A percentile compares a stretch with the other conserved stretches of the same genome.
Evolutionary conservation across 495 filamentous ascomycete species (phyloP).

Genomic region (Trichoderma parareesei): DNA sequence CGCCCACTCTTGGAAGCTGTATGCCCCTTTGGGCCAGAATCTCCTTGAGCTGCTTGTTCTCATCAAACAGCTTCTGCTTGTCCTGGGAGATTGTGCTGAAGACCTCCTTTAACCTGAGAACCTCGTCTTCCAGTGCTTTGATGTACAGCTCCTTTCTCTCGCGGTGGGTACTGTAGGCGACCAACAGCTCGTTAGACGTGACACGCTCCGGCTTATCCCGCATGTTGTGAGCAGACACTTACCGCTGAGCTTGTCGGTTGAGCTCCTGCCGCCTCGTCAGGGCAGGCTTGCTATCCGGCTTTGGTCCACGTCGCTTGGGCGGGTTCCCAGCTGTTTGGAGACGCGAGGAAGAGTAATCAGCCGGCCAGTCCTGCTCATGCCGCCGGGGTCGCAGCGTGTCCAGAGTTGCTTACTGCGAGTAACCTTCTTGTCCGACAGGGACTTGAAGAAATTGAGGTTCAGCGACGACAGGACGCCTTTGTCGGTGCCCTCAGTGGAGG

Average conservation of each 20-base stretch:
- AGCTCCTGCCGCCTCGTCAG: conserved; percentile 89
- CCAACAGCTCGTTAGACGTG: background rate
- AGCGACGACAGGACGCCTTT: conserved; percentile 45
- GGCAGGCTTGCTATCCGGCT: conserved; percentile 93
- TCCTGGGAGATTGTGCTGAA: conserved; percentile 55
- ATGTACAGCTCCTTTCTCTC: conserved; percentile 96
- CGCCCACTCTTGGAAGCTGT: conserved; percentile 33
- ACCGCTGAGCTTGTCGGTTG: conserved; percentile 95
- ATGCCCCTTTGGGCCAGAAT: conserved; percentile 70
- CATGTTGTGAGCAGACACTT: conserved; percentile 18
- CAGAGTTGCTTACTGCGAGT: conserved; percentile 38
- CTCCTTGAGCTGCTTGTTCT: conserved; percentile 70
- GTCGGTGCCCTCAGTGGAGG: conserved; percentile 26
- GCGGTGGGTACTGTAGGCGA: conserved; percentile 66
- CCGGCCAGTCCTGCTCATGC: background rate
- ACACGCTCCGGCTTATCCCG: background rate
- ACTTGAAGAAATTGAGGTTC: conserved; percentile 51
- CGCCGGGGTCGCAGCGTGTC: background rate
- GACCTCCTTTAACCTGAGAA: conserved; percentile 60
- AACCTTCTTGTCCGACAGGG: conserved; percentile 52
- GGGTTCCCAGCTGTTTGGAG: conserved; percentile 62
- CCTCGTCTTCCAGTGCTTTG: conserved; percentile 83
- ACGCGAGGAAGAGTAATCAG: conserved; percentile 10
- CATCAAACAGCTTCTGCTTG: conserved; percentile 56
- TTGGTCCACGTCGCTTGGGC: conserved; percentile 85